Evolutionary conservation across 768 basidiomycete genomes (phyloP).

Genomic region (Daedalea quercina): DNA sequence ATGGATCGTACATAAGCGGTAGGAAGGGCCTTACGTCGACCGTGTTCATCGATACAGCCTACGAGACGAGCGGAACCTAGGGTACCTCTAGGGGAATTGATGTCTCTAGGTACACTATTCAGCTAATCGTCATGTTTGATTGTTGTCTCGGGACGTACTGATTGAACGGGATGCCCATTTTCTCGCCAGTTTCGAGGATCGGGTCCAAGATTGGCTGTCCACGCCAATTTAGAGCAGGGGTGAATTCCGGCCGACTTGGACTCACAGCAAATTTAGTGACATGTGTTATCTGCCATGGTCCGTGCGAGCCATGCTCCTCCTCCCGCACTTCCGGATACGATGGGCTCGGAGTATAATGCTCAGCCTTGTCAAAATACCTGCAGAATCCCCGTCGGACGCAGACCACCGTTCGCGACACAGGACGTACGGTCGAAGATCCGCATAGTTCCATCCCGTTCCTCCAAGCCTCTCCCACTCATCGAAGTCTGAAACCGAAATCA

Average conservation of each 20-base stretch:
- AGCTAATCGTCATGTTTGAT: too few relatives aligned
- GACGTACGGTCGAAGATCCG: slow-evolving; percentile 8
- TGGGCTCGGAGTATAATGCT: slow-evolving; percentile 9
- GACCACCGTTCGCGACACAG: not conserved
- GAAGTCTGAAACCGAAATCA: slow-evolving; percentile 7
- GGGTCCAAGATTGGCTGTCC: not conserved
- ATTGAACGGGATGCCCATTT: not conserved
- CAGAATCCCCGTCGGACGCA: too few relatives aligned
- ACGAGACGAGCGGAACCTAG: slow-evolving; percentile 8
- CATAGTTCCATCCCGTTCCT: slow-evolving; percentile 17
- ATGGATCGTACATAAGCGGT: not conserved
- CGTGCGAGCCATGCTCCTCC: slow-evolving; percentile 4
- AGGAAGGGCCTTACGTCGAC: slow-evolving; percentile 8
- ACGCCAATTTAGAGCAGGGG: not conserved
- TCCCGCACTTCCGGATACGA: not conserved
- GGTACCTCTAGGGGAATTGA: slow-evolving; percentile 9
- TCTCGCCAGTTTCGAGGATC: not conserved
- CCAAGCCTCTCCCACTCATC: slow-evolving; percentile 16
- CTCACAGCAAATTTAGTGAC: not conserved
- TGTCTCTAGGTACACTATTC: slow-evolving; percentile 5
- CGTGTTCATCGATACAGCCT: slow-evolving; percentile 10
- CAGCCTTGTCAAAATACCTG: slow-evolving; percentile 18
- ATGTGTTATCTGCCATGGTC: not conserved
- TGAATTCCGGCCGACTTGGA: not conserved
- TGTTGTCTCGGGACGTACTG: not conserved